A percentile compares a stretch with the other conserved stretches of the same genome.
Evolutionary conservation across 192 early-diverging fungal species (phyloP).

Genomic region (Rhizophlyctis rosea): DNA sequence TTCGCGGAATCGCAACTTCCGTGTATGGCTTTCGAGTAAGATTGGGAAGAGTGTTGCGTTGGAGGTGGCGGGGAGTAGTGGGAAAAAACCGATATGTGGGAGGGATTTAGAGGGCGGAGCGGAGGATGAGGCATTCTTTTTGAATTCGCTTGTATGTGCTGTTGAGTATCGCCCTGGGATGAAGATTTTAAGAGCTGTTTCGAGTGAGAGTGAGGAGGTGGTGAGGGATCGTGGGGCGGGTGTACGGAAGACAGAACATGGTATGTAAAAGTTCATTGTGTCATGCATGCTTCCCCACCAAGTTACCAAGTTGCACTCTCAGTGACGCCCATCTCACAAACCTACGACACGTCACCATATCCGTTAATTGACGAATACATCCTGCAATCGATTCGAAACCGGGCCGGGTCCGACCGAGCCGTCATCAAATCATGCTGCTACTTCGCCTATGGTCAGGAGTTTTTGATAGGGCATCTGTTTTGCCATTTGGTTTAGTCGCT

Average conservation of each 20-base stretch:
- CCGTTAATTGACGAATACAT: conserved; percentile 24
- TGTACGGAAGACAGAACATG: no score
- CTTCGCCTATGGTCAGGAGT: not conserved
- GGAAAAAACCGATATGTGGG: not conserved
- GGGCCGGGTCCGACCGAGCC: not conserved
- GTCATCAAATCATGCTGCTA: not conserved
- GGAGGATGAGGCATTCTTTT: no score
- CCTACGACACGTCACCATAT: conserved; percentile 3
- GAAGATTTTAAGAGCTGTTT: not conserved
- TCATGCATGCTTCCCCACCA: no score
- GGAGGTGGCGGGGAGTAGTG: not conserved
- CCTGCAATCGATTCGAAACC: conserved; percentile 6
- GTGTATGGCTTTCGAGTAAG: conserved; percentile 17
- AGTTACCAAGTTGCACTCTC: no score
- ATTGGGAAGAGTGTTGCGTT: conserved; percentile 27
- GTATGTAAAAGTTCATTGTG: no score
- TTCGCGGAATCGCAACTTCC: conserved; percentile 35
- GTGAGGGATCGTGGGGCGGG: no score
- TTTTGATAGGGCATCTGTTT: not conserved
- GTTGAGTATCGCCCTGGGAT: not conserved
- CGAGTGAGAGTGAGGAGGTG: not conserved
- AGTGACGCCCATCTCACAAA: no score
- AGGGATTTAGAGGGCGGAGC: not conserved
- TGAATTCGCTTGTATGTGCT: conserved; percentile 25
- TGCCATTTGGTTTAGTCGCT: not conserved